Evolutionary conservation across 371 early-diverging fungal genomes (phyloP).

Genomic region (Circinella umbellata): DNA sequence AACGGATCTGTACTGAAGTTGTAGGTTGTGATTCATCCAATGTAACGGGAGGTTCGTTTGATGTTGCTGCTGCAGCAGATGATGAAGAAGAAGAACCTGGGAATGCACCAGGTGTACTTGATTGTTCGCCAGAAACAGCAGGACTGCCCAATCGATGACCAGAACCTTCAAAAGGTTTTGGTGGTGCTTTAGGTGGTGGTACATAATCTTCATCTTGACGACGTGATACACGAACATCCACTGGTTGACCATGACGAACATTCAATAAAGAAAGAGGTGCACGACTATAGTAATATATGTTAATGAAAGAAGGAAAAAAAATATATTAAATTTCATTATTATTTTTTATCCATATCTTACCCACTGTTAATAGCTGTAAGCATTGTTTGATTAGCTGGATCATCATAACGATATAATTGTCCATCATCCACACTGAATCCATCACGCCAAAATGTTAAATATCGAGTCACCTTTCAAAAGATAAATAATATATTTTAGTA

Average conservation of each 20-base stretch:
- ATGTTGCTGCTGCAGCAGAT: slow-evolving; percentile 33
- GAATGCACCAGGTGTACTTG: slow-evolving; percentile 38
- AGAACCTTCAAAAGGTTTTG: slow-evolving; percentile 83
- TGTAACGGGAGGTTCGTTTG: slow-evolving; percentile 23
- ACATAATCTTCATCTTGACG: slow-evolving; percentile 86
- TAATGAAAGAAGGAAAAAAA: not conserved
- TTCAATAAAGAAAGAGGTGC: slow-evolving; percentile 87
- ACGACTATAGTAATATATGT: slow-evolving; percentile 54
- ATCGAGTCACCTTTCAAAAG: slow-evolving; percentile 58
- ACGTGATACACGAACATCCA: slow-evolving; percentile 86
- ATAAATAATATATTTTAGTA: not conserved
- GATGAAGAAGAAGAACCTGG: slow-evolving; percentile 31
- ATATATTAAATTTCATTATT: no score
- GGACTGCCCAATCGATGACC: slow-evolving; percentile 87
- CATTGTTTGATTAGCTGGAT: slow-evolving; percentile 86
- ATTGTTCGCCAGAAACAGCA: slow-evolving; percentile 27
- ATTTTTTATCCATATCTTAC: slow-evolving; percentile 41
- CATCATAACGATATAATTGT: slow-evolving; percentile 80
- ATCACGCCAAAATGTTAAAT: slow-evolving; percentile 93
- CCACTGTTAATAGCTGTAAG: slow-evolving; percentile 87
- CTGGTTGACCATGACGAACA: slow-evolving; percentile 90
- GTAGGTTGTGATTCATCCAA: slow-evolving; percentile 80
- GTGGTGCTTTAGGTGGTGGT: slow-evolving; percentile 79
- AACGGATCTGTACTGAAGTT: slow-evolving; percentile 88
- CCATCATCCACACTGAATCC: slow-evolving; percentile 97